Conservation (phyloP, 495 filamentous ascomycete genomes). For the Elasticomyces elasticus region DNA sequence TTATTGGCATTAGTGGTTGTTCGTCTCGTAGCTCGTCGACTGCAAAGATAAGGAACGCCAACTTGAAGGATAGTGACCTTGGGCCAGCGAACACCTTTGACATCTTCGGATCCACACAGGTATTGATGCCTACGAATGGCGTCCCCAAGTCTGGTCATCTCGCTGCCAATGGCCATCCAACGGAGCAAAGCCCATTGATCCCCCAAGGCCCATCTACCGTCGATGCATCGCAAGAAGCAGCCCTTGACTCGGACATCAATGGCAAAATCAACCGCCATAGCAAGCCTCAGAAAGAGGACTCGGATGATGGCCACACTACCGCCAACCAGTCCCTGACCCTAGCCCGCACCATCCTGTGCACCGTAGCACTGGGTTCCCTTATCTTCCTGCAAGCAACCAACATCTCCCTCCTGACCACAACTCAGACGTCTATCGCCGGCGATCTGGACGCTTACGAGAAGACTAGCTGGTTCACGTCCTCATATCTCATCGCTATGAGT, state of each 20-base stretch:
- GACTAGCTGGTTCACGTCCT: constrained; percentile 65
- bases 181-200: constrained; percentile 7
- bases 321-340: constrained; percentile 14
- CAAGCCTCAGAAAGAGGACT: neutral
- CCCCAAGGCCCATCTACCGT: neutral
- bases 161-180: neutral
- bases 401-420: constrained; percentile 67
- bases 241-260: neutral
- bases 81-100: too few species aligned
- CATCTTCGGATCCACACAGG: too few species aligned
- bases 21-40: too few species aligned
- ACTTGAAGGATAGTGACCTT: too few species aligned
- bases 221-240: neutral
- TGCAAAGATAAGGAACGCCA: too few species aligned
- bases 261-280: neutral
- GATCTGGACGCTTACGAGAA: constrained; percentile 62
- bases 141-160: too few species aligned
- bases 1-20: too few species aligned
- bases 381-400: constrained; percentile 45
- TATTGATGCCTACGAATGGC: too few species aligned
- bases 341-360: constrained; percentile 2
- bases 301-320: constrained; percentile 10
- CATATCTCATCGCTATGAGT: constrained; percentile 62
- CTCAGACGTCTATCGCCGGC: constrained; percentile 58
- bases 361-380: constrained; percentile 25